A percentile compares a stretch with the other conserved stretches of the same genome.
Conservation (phyloP, 2,329 filamentous ascomycete genomes). For the Diaporthe batatas region DNA sequence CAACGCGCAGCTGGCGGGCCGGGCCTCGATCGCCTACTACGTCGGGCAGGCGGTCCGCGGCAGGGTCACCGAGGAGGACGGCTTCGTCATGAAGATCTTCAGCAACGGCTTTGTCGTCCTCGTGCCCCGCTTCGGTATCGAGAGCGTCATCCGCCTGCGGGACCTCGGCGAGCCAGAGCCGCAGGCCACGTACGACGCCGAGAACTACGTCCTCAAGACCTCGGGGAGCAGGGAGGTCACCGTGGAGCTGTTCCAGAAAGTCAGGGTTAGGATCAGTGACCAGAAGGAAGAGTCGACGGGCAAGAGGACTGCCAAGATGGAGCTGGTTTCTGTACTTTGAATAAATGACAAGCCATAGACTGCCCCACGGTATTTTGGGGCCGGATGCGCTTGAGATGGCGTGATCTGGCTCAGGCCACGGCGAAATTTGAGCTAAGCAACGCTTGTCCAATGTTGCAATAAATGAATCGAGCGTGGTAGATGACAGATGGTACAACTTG, state of each 20-base stretch:
- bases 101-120: constrained; percentile 98
- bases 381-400: too few relatives aligned
- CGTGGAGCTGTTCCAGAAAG: constrained; percentile 92
- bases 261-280: constrained; percentile 89
- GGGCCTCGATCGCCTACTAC: constrained; percentile 96
- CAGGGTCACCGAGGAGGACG: constrained; percentile 82
- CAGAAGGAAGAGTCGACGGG: constrained; percentile 96
- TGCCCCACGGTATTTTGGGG: background rate
- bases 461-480: background rate
- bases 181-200: constrained; percentile 85
- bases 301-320: constrained; percentile 90
- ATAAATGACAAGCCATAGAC: background rate
- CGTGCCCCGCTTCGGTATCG: constrained; percentile 94
- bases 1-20: constrained; percentile 95
- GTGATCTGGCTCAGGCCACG: background rate
- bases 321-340: constrained; percentile 62
- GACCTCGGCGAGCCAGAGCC: constrained; percentile 85
- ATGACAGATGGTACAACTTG: background rate
- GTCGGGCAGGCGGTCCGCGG: constrained; percentile 95
- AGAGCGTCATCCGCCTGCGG: constrained; percentile 87
- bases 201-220: constrained; percentile 82
- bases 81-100: constrained; percentile 97
- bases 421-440: background rate
- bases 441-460: background rate
- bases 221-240: constrained; percentile 67